Evolutionary conservation across 345 rosid genomes (phyloP), one percentile per base, ranked within the genome.

Genomic region (Brassica cretica): DNA sequence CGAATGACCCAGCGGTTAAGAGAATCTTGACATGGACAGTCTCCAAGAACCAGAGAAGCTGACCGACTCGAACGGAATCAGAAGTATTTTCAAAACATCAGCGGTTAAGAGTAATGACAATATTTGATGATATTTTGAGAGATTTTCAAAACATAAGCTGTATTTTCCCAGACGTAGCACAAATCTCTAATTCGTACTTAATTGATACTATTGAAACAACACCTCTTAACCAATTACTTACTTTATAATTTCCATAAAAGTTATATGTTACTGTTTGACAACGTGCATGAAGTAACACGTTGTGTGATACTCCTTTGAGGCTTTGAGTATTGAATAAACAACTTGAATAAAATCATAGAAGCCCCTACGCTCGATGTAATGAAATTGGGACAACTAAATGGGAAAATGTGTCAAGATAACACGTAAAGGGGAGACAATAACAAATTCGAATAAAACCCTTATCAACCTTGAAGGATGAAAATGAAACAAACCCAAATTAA

Each of bases 391-490:
- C 86, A 79, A 21, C 60, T 35, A 65, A 84, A 75, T 83, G 21
- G 85, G 82, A 79, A 75, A 81, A 78, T 73, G 85, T 80, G 85
- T 66, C 76, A 68, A 67, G 14, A n/a, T 63, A 53, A 55, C 82
- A 61, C 66, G 51, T 49, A 68, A 79, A 78, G 83, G 70, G 86
- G 84, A 82, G 77, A 81, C 85, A 79, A 53, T 53, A 18, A 35
- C 33, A 35, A 19, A 32, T 51, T 68, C 58, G 49, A 79, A 61
- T 67, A 67, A 78, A 73, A 35, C 66, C 70, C 64, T 68, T 67
- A 78, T 67, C 65, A 56, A 67, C 35, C 78, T 78, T 70, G 74
- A 78, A 61, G 27, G 18, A 51, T 68, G 82, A 61, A 8, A 67
- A 3, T 61, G 30, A 27, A 27, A 27, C 30, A 1, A 29, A 9